Conservation (phyloP, 2,329 filamentous ascomycete species). For the Nothophaeocryptopus gaeumannii region DNA sequence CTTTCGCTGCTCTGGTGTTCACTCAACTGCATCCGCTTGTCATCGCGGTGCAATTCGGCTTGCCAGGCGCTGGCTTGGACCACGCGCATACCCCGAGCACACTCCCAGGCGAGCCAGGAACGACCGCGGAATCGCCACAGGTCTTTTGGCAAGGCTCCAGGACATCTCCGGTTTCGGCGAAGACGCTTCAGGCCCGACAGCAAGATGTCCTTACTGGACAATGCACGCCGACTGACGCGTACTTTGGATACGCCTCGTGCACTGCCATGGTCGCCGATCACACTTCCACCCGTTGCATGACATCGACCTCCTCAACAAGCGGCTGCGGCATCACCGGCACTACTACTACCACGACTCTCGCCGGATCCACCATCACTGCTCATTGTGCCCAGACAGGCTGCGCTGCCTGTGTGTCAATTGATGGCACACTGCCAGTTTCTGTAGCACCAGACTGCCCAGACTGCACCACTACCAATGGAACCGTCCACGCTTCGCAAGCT, state of each 20-base stretch:
- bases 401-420: slow-evolving; percentile 1
- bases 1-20: too few relatives aligned
- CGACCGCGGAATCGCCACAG: too few relatives aligned
- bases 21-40: too few relatives aligned
- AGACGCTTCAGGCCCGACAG: background rate
- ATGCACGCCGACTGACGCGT: slow-evolving; percentile 1
- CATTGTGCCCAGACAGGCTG: slow-evolving; percentile 6
- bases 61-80: too few relatives aligned
- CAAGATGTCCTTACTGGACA: slow-evolving; percentile 1
- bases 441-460: background rate
- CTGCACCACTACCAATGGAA: slow-evolving; percentile 3
- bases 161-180: too few relatives aligned
- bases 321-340: slow-evolving; percentile 5
- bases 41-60: too few relatives aligned
- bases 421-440: background rate
- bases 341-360: slow-evolving; percentile 4
- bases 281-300: background rate
- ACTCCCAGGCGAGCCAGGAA: too few relatives aligned
- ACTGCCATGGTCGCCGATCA: slow-evolving; percentile 3
- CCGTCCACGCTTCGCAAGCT: background rate
- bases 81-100: too few relatives aligned
- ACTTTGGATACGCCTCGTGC: slow-evolving; percentile 5
- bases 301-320: slow-evolving; percentile 1
- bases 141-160: too few relatives aligned
- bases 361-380: slow-evolving; percentile 3